These are phyloP conservation scores for Sclerotinia glacialis DNA, from an alignment of 2,329 filamentous ascomycete genomes.

Conservation along the genomic window DNA sequence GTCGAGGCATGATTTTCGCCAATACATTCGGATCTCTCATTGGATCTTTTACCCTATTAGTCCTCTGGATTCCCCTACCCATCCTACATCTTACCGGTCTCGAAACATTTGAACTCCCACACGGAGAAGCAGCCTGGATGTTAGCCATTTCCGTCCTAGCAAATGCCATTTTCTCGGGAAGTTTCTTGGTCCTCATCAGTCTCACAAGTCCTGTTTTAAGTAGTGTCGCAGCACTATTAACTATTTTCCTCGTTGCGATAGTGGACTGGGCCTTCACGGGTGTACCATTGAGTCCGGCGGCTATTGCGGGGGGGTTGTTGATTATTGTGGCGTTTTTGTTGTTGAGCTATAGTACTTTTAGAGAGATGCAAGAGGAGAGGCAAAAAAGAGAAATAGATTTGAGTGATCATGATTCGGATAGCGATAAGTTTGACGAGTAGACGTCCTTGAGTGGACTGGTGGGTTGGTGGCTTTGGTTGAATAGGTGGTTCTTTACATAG, in stretches of 20 bases:
- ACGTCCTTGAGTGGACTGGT: not conserved
- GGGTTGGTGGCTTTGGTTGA: not conserved
- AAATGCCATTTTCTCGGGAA: constrained; percentile 90
- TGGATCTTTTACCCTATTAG: constrained; percentile 76
- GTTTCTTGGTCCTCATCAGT: constrained; percentile 88
- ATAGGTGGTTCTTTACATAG: not conserved
- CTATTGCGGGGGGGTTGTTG: constrained; percentile 76
- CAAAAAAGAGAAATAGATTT: constrained; percentile 51
- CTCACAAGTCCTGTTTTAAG: constrained; percentile 90
- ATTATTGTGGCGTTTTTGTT: constrained; percentile 88
- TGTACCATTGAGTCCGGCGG: constrained; percentile 68
- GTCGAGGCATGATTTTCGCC: constrained; percentile 93
- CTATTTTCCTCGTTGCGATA: constrained; percentile 93
- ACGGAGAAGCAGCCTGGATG: constrained; percentile 73
- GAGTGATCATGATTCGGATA: constrained; percentile 44
- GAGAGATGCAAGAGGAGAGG: constrained; percentile 85
- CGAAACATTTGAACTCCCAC: constrained; percentile 80
- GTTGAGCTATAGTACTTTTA: constrained; percentile 86
- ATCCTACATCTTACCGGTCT: constrained; percentile 74
- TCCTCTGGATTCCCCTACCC: constrained; percentile 90
- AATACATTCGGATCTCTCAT: constrained; percentile 89
- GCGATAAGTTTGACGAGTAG: constrained; percentile 44
- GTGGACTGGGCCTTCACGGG: constrained; percentile 87
- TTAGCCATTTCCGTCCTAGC: constrained; percentile 76
- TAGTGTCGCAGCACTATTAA: constrained; percentile 87